A percentile compares a stretch with the other conserved stretches of the same genome.
Evolutionary conservation across 2,329 filamentous ascomycete genomes (phyloP).

Genomic region (Cercospora zeina): DNA sequence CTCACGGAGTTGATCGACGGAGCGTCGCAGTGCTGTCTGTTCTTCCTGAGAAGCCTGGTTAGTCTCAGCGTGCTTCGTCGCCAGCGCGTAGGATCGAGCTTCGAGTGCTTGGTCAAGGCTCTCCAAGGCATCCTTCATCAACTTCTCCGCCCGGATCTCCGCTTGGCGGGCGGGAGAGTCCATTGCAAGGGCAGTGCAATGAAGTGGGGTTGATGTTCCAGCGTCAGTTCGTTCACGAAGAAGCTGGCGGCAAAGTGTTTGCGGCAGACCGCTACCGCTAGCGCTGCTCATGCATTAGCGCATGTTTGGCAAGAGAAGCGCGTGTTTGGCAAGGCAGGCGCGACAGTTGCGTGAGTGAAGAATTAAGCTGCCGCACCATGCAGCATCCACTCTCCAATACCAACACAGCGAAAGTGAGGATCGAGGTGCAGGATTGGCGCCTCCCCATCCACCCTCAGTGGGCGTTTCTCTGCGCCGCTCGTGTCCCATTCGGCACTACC

Average conservation of each 20-base stretch:
- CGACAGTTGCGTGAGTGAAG: not conserved
- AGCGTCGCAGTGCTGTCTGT: not conserved
- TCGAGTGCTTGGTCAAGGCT: not conserved
- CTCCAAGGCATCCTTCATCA: not conserved
- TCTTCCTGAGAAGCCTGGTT: not conserved
- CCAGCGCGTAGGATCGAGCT: not conserved
- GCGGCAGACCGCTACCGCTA: not conserved
- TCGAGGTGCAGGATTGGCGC: not conserved
- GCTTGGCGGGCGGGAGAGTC: not conserved
- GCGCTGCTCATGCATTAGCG: not conserved
- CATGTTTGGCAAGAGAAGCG: not conserved
- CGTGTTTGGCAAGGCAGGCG: not conserved
- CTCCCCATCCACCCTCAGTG: not conserved
- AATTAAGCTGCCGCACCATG: not conserved
- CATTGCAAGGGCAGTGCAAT: not conserved
- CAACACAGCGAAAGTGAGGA: not conserved
- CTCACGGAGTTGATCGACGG: not conserved
- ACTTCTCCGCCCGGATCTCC: not conserved
- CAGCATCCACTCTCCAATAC: not conserved
- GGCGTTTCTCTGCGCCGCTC: not conserved
- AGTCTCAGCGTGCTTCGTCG: not conserved
- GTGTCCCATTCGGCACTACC: not conserved
- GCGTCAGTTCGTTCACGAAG: not conserved
- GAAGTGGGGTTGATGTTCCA: not conserved
- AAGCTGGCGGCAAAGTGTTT: not conserved